phyloP scores from a whole-genome alignment of 192 early-diverging fungal species.

The Mortierella claussenii region DNA sequence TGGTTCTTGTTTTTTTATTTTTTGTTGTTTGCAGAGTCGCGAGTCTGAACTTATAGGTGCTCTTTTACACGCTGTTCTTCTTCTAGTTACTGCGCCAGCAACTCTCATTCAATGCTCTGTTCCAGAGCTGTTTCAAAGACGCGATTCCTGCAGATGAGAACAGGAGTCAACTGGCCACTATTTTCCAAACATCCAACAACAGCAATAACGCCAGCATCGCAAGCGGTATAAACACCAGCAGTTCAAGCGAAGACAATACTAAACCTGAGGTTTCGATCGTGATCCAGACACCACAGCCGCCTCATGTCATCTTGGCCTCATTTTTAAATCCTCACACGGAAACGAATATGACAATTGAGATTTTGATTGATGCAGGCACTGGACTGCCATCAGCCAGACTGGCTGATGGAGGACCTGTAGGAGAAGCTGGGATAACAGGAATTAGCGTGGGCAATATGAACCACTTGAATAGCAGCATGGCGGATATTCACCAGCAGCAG shows the following conservation, averaged over 20 bases:
- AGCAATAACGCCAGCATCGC: background rate
- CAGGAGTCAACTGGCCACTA: conserved; percentile 8
- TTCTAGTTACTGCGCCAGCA: conserved; percentile 55
- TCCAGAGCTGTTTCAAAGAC: conserved; percentile 62
- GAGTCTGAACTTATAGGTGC: background rate
- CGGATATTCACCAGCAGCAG: conserved; percentile 4
- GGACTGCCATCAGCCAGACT: conserved; percentile 14
- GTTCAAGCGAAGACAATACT: background rate
- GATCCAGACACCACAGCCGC: conserved; percentile 39
- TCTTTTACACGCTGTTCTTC: background rate
- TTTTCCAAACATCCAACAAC: conserved; percentile 1
- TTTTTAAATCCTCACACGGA: conserved; percentile 43
- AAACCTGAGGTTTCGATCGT: conserved; percentile 21
- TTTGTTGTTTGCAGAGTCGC: background rate
- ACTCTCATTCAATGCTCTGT: conserved; percentile 55
- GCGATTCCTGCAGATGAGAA: conserved; percentile 8
- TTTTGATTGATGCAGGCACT: conserved; percentile 40
- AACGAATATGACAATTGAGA: conserved; percentile 29
- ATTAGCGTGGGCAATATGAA: conserved; percentile 1
- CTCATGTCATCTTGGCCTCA: conserved; percentile 26
- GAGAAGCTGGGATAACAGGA: background rate
- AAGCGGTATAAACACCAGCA: background rate
- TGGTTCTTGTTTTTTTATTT: background rate
- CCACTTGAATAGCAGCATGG: background rate
- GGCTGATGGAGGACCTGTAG: background rate